A percentile compares a stretch with the other conserved stretches of the same genome.
Conservation (phyloP, 2,329 filamentous ascomycete genomes). For the Diplodia corticola region DNA sequence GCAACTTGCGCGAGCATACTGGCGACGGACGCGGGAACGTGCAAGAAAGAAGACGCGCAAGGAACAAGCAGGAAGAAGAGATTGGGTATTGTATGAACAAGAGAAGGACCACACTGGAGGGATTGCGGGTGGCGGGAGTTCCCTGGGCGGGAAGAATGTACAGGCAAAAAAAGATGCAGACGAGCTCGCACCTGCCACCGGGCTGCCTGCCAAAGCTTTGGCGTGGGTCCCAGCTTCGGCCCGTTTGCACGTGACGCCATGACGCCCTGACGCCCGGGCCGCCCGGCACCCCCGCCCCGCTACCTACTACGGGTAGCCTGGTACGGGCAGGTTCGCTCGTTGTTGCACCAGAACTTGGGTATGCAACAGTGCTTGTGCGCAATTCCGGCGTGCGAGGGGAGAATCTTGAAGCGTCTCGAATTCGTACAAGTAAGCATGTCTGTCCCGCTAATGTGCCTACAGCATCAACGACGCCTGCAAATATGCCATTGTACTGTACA, state of each 20-base stretch:
- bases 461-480: constrained; percentile 3
- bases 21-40: neutral
- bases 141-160: constrained; percentile 1
- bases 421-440: neutral
- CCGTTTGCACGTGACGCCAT: neutral
- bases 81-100: neutral
- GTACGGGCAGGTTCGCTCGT: neutral
- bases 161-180: constrained; percentile 19
- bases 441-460: constrained; percentile 8
- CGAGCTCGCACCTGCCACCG: neutral
- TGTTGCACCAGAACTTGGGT: neutral
- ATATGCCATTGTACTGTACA: constrained; percentile 16
- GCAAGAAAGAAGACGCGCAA: neutral
- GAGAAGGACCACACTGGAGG: neutral
- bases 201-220: constrained; percentile 2
- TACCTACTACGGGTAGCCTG: neutral
- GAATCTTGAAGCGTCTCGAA: neutral
- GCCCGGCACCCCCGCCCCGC: neutral
- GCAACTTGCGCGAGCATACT: constrained; percentile 40
- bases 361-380: neutral
- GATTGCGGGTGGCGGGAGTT: neutral
- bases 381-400: neutral
- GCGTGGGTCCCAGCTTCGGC: neutral
- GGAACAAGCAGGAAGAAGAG: neutral
- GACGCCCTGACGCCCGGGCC: neutral